These are phyloP conservation scores for Mollisiaceae sp. DNA, from an alignment of 2,329 filamentous ascomycete genomes.

Conservation along the genomic window DNA sequence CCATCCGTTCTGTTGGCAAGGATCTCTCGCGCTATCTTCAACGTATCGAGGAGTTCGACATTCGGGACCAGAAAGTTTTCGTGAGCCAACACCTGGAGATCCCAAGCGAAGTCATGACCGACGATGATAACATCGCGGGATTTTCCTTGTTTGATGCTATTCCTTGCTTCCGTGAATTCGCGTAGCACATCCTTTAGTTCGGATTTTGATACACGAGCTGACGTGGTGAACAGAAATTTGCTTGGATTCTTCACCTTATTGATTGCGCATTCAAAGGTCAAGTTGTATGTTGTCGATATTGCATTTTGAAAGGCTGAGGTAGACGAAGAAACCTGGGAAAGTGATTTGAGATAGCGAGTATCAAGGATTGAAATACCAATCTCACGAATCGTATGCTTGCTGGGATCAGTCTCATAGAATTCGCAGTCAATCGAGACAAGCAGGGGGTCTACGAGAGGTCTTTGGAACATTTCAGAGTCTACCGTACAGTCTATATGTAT, in stretches of 20 bases:
- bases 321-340: not conserved
- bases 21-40: not conserved
- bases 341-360: not conserved
- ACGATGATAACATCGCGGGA: not conserved
- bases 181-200: not conserved
- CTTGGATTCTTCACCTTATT: not conserved
- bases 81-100: not conserved
- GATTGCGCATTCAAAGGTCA: not conserved
- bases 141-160: no score
- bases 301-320: not conserved
- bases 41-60: not conserved
- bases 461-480: not conserved
- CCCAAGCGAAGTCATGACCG: not conserved
- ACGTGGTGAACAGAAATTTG: not conserved
- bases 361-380: not conserved
- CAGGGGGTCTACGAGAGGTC: not conserved
- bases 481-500: no score
- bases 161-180: not conserved
- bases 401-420: no score
- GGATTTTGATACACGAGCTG: not conserved
- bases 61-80: not conserved
- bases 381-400: not conserved
- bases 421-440: constrained; percentile 1
- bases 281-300: not conserved
- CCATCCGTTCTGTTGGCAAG: not conserved